Base-by-base conservation (phyloP, 805 yeast species). In the Zygoascus flipseniorum region DNA sequence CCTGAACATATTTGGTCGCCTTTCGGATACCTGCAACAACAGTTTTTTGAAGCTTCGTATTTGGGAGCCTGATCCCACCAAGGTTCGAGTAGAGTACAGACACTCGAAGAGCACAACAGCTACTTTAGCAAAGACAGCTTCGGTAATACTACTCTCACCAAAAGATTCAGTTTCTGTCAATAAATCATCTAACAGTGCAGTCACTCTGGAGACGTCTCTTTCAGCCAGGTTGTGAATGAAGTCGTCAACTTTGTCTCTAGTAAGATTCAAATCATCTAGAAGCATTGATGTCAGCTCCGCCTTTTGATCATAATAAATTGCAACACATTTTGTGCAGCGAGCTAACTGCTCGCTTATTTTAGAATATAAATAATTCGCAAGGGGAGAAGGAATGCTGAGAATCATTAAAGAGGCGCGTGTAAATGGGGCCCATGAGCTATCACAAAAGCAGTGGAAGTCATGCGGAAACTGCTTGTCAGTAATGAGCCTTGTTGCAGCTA, bases 371-470 rank as follows among this genome's bases (percentile, higher is more conserved):
- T 14, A 11, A 31, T 46, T 28, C 5, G 49, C 49, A 31, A 16
- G 16, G 6, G 31, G 42, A 14, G 49, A 42, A 42, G 44, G 41
- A 8, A 32, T 16, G 26, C 56, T 50, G 23, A 55, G 52, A 23
- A 55, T 46, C 14, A 55, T 31, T 52, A 48, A 28, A 16, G 52
- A 42, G 13, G 49, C 32, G 3, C 47, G 39, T 5, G 54, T 46
- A 20, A 44, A 41, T 9, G 51, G 50, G 8, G 47, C 43, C 53
- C 52, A 55, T n/a, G 51, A 23, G 32, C 32, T 47, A 19, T 54
- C 55, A 35, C 59, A 56, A 43, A 56, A 54, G 56, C 55, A 54
- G 46, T 56, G 59, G 8, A 31, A 28, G 32, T 32, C 49, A 13
- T n/a, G 26, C 2, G 52, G 54, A 23, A 41, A 42, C 20, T 28